phyloP scores from a whole-genome alignment of 345 rosid species.

The Eucalyptus tenuipes region DNA sequence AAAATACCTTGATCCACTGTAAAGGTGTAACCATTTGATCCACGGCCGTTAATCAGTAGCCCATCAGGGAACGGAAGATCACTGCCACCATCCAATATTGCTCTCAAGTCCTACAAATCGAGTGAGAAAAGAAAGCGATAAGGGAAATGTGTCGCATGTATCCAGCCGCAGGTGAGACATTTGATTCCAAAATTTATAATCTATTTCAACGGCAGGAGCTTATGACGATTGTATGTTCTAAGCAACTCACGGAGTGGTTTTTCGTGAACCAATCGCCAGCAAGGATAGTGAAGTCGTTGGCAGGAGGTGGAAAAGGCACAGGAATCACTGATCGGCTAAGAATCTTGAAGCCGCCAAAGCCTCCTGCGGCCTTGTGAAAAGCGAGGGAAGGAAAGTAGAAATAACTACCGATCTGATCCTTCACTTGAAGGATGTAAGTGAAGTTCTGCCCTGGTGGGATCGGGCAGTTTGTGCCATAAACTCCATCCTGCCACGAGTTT shows the following conservation, averaged over 20 bases:
- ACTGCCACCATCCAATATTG: conserved; percentile 37
- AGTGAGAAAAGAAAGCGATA: not conserved
- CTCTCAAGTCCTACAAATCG: conserved; percentile 35
- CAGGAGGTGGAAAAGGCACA: conserved; percentile 61
- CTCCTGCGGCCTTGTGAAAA: conserved; percentile 82
- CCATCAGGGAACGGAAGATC: conserved; percentile 60
- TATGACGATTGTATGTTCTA: not conserved
- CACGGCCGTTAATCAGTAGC: conserved; percentile 50
- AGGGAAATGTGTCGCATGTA: not conserved
- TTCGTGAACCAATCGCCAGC: conserved; percentile 71
- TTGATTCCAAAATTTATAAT: not conserved
- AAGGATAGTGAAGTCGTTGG: conserved; percentile 57
- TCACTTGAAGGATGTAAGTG: conserved; percentile 64
- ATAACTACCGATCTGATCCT: conserved; percentile 82
- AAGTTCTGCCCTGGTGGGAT: conserved; percentile 72
- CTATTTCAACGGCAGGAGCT: not conserved
- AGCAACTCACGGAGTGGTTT: conserved; percentile 43
- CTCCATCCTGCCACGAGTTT: conserved; percentile 81
- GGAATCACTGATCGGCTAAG: conserved; percentile 69
- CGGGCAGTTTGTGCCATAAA: conserved; percentile 73
- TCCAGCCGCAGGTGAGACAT: not conserved
- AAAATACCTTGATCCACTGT: conserved; percentile 46
- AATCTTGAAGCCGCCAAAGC: conserved; percentile 59
- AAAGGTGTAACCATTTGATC: conserved; percentile 39
- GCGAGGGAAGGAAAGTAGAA: conserved; percentile 79